Base-by-base conservation (phyloP, 371 early-diverging fungal species). In the Apophysomyces trapeziformis region DNA sequence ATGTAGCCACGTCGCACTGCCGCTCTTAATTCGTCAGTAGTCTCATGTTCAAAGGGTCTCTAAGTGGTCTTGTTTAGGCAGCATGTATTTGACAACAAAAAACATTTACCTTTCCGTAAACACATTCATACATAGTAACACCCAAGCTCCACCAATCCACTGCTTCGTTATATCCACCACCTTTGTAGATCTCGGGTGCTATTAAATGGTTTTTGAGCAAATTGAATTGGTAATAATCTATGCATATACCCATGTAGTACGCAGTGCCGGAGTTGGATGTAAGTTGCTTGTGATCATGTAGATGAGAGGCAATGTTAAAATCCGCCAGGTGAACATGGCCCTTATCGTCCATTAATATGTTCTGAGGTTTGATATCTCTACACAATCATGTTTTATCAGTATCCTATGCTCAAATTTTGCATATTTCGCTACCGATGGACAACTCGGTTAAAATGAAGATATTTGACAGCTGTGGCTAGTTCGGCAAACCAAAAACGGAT, bases 111-210 rank as follows among this genome's bases (percentile, higher is more conserved):
- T 78, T 83, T 62, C 76, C 72, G 69, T 89, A 89, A 13, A 89
- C 80, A 46, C 84, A 82, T 67, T 91, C 91, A 66, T 88, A 96
- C 21, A 96, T 71, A 7, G 92, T 77, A 12, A 96, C 88, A 0
- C 96, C 99, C n/a, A 96, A 66, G 9, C 92, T 85, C 99, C 99
- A 98, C 92, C 95, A 95, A 75, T 98, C 95, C 13, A 92, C 87
- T 4, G 88, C 82, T 66, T 85, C 83, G 43, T 83, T 84, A 69
- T 95, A 95, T 4, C 92, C 92, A 8, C 85, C 83, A 7, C 85
- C 81, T 46, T 78, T 78, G 62, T 92, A 90, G 2, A 95, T 81
- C 68, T 95, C 95, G 1, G 95, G 95, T 4, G 95, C 95, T 89
- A 50, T 12, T 50, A 45, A 43, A 56, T 26, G 54, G 41, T 1